phyloP scores from a whole-genome alignment of 2,329 filamentous ascomycete species.

The Fusarium pseudocircinatum region DNA sequence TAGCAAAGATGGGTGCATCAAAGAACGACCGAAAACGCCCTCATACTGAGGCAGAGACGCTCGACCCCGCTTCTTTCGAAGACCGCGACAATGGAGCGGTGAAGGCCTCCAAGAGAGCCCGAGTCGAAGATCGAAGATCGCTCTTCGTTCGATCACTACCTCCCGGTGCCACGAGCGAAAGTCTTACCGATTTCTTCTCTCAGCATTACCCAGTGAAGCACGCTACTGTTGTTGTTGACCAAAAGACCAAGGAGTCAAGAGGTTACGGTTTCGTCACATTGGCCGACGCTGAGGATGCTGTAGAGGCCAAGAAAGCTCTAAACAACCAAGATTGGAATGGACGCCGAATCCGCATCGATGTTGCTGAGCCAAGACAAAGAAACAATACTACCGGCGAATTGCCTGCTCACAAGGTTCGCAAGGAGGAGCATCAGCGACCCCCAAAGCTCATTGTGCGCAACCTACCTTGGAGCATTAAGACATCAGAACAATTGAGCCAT shows the following conservation, averaged over 20 bases:
- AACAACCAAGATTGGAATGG: slow-evolving; percentile 82
- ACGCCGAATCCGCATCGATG: slow-evolving; percentile 83
- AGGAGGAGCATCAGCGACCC: slow-evolving; percentile 68
- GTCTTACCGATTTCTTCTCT: slow-evolving; percentile 89
- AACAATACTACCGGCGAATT: slow-evolving; percentile 58
- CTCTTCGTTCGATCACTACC: slow-evolving; percentile 93
- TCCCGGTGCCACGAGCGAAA: slow-evolving; percentile 79
- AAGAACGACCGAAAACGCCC: slow-evolving; percentile 50
- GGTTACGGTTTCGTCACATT: slow-evolving; percentile 98
- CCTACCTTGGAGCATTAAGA: slow-evolving; percentile 94
- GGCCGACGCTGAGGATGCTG: slow-evolving; percentile 90
- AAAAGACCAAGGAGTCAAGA: slow-evolving; percentile 84
- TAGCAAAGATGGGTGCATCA: slow-evolving; percentile 42
- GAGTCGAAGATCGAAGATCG: slow-evolving; percentile 71
- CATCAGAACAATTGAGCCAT: slow-evolving; percentile 78
- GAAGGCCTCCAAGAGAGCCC: slow-evolving; percentile 62
- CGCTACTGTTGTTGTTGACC: slow-evolving; percentile 89
- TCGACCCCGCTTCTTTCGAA: slow-evolving; percentile 43
- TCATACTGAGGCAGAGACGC: slow-evolving; percentile 47
- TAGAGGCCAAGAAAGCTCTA: slow-evolving; percentile 81
- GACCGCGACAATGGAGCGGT: slow-evolving; percentile 46
- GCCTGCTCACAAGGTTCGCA: slow-evolving; percentile 61
- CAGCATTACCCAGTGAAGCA: slow-evolving; percentile 95
- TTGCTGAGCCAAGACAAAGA: slow-evolving; percentile 86
- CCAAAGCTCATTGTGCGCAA: slow-evolving; percentile 91